Evolutionary conservation across 2,329 filamentous ascomycete genomes (phyloP).

Genomic region (Diaporthe humulicola): DNA sequence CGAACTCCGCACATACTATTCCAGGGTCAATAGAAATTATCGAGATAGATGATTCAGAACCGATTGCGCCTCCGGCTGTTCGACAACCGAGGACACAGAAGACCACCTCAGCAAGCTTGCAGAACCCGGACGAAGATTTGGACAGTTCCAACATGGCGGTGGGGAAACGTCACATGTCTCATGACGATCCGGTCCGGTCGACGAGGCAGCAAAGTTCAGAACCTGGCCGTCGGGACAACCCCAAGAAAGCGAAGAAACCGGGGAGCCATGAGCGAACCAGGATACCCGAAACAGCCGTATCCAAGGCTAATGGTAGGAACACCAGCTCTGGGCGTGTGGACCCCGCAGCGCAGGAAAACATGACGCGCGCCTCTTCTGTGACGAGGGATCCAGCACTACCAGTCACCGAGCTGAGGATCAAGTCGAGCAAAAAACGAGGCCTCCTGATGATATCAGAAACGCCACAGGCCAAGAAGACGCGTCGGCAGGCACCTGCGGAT

Average conservation of each 20-base stretch:
- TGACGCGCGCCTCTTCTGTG: too few species aligned
- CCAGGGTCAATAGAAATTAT: conserved; percentile 29
- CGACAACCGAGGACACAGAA: background rate
- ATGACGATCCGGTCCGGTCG: background rate
- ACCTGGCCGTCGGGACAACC: conserved; percentile 5
- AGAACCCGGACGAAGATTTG: too few species aligned
- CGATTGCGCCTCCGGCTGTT: background rate
- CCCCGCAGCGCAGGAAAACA: background rate
- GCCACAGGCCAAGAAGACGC: conserved; percentile 38
- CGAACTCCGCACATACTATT: background rate
- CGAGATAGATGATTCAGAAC: conserved; percentile 34
- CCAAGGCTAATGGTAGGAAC: background rate
- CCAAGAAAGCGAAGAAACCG: conserved; percentile 20
- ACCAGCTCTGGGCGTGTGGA: background rate
- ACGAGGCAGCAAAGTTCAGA: background rate
- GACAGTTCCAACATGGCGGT: background rate
- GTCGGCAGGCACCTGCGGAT: conserved; percentile 28
- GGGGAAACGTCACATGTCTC: too few species aligned
- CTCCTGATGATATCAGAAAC: conserved; percentile 60
- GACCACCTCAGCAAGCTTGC: background rate
- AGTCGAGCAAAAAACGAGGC: conserved; percentile 61
- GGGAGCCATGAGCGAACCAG: conserved; percentile 21
- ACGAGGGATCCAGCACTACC: conserved; percentile 42
- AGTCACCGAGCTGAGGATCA: conserved; percentile 62
- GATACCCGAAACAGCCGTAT: background rate